Percentiles rank a stretch among this genome's conserved stretches.
phyloP scores from a whole-genome alignment of 257 asterid genomes.

The Solanum peruvianum region DNA sequence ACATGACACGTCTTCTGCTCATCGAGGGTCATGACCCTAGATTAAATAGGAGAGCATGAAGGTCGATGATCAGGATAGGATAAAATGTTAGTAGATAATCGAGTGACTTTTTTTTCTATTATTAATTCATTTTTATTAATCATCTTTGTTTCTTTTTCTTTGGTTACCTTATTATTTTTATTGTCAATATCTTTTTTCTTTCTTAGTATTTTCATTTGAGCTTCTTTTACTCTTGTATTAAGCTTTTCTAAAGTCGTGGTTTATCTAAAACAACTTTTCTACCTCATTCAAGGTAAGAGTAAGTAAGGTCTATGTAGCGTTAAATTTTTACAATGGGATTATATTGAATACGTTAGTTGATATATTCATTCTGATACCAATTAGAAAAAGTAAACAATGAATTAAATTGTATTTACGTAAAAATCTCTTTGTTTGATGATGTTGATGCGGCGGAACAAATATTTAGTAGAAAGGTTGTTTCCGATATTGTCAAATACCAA shows the following conservation, averaged over 20 bases:
- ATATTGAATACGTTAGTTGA: neutral
- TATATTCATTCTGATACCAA: neutral
- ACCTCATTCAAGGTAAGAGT: neutral
- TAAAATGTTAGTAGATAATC: neutral
- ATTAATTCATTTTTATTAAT: neutral
- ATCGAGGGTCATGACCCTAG: neutral
- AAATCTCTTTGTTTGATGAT: neutral
- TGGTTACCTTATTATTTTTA: neutral
- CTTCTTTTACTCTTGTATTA: neutral
- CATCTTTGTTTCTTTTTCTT: neutral
- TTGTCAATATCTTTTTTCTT: neutral
- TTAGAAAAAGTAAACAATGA: neutral
- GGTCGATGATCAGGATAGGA: neutral
- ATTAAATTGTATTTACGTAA: neutral
- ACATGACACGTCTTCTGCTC: neutral
- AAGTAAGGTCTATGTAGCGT: neutral
- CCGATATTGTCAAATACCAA: neutral
- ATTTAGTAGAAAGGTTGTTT: neutral
- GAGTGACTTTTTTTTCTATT: neutral
- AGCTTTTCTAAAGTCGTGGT: neutral
- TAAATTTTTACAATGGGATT: neutral
- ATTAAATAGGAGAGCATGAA: neutral
- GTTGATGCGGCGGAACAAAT: neutral
- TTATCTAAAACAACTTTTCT: neutral
- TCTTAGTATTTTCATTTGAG: neutral